A percentile compares a stretch with the other conserved stretches of the same genome.
These are phyloP conservation scores for Penicillium sp. DNA, from an alignment of 2,329 filamentous ascomycete species.

Conservation along the genomic window DNA sequence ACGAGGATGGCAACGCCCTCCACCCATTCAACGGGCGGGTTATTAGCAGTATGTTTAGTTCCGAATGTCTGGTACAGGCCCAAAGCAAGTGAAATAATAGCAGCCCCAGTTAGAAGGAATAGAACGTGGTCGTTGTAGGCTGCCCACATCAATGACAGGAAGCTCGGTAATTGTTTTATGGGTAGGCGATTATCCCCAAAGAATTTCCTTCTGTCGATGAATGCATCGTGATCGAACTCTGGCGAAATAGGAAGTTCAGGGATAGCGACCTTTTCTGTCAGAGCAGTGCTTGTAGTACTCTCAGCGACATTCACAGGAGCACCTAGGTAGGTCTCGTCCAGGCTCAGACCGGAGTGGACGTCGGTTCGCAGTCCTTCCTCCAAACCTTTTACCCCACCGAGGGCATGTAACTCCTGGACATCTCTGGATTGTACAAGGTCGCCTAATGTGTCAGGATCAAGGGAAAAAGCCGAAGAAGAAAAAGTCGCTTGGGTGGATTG, in stretches of 20 bases:
- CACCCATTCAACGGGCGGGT: constrained; percentile 63
- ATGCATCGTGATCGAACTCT: neutral
- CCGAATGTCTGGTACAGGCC: constrained; percentile 59
- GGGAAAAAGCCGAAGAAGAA: neutral
- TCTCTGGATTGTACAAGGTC: constrained; percentile 5
- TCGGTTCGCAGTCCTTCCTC: constrained; percentile 65
- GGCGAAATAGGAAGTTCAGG: neutral
- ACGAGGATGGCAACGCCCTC: constrained; percentile 71
- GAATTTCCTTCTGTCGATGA: constrained; percentile 59
- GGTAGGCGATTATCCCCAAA: constrained; percentile 66
- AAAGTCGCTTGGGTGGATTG: neutral
- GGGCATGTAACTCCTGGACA: neutral
- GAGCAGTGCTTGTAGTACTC: neutral
- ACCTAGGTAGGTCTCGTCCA: constrained; percentile 62
- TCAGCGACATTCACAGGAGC: constrained; percentile 35
- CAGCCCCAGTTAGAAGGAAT: constrained; percentile 66
- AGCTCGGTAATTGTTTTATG: constrained; percentile 64
- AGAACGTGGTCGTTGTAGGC: constrained; percentile 77
- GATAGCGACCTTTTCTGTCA: neutral
- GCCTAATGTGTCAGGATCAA: neutral
- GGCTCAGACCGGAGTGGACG: constrained; percentile 57
- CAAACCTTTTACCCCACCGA: constrained; percentile 55
- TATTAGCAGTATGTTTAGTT: constrained; percentile 21
- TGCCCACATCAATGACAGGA: constrained; percentile 68
- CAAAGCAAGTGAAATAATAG: constrained; percentile 68